Conservation (phyloP, 805 yeast genomes). For the Teunomyces funiuensis region DNA sequence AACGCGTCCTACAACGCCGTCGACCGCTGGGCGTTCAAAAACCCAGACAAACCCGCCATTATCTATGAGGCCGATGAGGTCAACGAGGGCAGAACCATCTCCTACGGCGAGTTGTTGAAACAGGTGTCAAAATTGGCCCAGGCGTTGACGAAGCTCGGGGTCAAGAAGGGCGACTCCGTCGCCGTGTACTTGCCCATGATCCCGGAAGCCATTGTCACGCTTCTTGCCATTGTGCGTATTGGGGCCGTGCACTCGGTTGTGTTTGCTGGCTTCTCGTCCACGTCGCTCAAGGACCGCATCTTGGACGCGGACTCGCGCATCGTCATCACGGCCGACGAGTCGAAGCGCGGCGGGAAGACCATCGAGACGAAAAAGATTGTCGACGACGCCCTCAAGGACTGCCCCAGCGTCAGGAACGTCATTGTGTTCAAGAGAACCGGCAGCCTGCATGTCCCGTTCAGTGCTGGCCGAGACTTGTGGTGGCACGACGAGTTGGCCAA, state of each 20-base stretch:
- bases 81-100: constrained; percentile 64
- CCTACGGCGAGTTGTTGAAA: constrained; percentile 83
- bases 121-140: constrained; percentile 87
- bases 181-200: constrained; percentile 98
- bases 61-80: constrained; percentile 95
- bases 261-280: constrained; percentile 95
- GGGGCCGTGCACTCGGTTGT: constrained; percentile 97
- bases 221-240: constrained; percentile 87
- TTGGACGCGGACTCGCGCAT: constrained; percentile 82
- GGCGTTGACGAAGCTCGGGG: constrained; percentile 80
- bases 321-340: constrained; percentile 93
- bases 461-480: constrained; percentile 83
- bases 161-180: constrained; percentile 91
- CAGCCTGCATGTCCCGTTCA: constrained; percentile 66
- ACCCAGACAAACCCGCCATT: constrained; percentile 80
- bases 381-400: constrained; percentile 82
- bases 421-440: constrained; percentile 90
- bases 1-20: constrained; percentile 94
- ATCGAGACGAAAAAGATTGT: constrained; percentile 92
- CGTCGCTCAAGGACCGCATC: constrained; percentile 88
- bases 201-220: constrained; percentile 92
- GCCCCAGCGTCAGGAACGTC: constrained; percentile 78
- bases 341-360: constrained; percentile 92
- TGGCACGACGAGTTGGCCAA: constrained; percentile 90
- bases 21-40: constrained; percentile 88